Percentiles rank a stretch among this genome's conserved stretches.
These are phyloP conservation scores for Trapa bicornis DNA, from an alignment of 345 rosid genomes.

Conservation along the genomic window DNA sequence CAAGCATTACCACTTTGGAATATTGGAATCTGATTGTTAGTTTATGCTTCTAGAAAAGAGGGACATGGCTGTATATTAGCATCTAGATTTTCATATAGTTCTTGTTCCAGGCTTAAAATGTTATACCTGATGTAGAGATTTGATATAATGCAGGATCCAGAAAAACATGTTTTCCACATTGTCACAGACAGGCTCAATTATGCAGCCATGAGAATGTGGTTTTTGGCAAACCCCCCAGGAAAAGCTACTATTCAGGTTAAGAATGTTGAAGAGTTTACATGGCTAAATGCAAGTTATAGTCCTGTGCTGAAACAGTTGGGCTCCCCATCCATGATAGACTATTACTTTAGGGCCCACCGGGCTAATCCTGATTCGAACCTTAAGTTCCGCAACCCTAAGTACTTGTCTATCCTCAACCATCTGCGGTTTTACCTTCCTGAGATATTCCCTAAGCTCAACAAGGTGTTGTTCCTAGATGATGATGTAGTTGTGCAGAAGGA, in stretches of 20 bases:
- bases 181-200: slow-evolving; percentile 91
- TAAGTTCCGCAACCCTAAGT: slow-evolving; percentile 93
- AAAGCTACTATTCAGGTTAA: slow-evolving; percentile 81
- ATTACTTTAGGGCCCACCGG: slow-evolving; percentile 77
- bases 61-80: background rate
- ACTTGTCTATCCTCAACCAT: slow-evolving; percentile 89
- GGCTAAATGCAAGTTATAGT: slow-evolving; percentile 93
- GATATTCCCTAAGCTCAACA: slow-evolving; percentile 83
- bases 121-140: background rate
- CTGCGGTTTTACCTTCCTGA: slow-evolving; percentile 96
- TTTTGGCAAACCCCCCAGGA: slow-evolving; percentile 69
- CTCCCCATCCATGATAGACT: slow-evolving; percentile 78
- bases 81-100: background rate
- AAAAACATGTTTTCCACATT: slow-evolving; percentile 81
- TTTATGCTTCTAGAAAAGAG: background rate
- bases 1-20: no score
- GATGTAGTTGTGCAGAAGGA: slow-evolving; percentile 93
- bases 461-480: slow-evolving; percentile 86
- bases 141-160: slow-evolving; percentile 42
- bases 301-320: slow-evolving; percentile 91
- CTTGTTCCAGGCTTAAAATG: background rate
- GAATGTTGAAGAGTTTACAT: slow-evolving; percentile 78
- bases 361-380: slow-evolving; percentile 65
- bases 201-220: slow-evolving; percentile 99
- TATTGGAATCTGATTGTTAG: background rate